phyloP scores from a whole-genome alignment of 352 stramenopile genomes.

The Phytopythium cucurbitacearum region DNA sequence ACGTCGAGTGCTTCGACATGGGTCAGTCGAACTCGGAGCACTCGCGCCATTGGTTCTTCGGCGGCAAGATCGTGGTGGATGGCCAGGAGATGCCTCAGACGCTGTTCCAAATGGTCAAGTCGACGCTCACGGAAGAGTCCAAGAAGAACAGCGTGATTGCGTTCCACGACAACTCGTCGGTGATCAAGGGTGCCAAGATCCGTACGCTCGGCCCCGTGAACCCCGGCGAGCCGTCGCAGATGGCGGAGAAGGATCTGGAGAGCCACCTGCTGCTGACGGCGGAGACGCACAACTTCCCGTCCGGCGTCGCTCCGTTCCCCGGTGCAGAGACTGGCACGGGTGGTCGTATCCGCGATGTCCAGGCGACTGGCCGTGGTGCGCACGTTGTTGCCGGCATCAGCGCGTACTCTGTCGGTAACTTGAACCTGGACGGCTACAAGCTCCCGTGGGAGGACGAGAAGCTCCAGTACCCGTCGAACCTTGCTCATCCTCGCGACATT shows the following conservation, averaged over 20 bases:
- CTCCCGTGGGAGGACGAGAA: constrained; percentile 95
- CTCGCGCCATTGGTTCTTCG: constrained; percentile 99
- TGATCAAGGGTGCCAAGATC: constrained; percentile 93
- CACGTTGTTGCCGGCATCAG: constrained; percentile 93
- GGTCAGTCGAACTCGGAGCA: constrained; percentile 98
- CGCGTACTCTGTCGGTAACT: constrained; percentile 91
- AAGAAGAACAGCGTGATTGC: constrained; percentile 97
- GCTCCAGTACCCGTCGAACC: constrained; percentile 89
- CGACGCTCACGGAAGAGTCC: constrained; percentile 88
- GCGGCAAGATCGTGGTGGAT: constrained; percentile 98
- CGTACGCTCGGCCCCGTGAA: constrained; percentile 71
- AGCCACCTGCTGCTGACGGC: constrained; percentile 97
- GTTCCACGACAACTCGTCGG: constrained; percentile 99
- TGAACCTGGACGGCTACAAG: constrained; percentile 95
- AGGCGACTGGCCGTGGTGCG: constrained; percentile 96
- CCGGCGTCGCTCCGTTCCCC: constrained; percentile 93
- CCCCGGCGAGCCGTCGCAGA: constrained; percentile 58
- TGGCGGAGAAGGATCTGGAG: constrained; percentile 66
- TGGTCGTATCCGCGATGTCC: constrained; percentile 97
- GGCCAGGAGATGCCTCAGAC: constrained; percentile 94
- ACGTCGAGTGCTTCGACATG: constrained; percentile 99
- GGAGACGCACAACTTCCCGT: constrained; percentile 99
- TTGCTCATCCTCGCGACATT: constrained; percentile 92
- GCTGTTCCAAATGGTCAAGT: constrained; percentile 99
- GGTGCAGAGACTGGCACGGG: constrained; percentile 97